These are phyloP conservation scores for Rhizopogon vulgaris DNA, from an alignment of 768 basidiomycete genomes.

Conservation along the genomic window DNA sequence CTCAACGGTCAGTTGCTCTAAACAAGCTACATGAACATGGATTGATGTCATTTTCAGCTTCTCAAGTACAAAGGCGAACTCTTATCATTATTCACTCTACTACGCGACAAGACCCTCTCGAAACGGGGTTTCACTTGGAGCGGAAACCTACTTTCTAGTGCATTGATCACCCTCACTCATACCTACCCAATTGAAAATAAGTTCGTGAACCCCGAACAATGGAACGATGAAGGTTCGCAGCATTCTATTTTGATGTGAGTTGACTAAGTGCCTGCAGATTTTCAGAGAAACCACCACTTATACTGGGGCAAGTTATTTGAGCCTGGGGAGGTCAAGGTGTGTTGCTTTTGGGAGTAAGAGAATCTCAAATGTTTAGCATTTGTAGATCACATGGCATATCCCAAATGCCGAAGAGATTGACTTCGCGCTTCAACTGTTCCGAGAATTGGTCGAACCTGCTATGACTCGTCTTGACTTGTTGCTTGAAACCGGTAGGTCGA, in stretches of 20 bases:
- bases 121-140: constrained; percentile 82
- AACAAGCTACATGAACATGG: not conserved
- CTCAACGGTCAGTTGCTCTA: constrained; percentile 26
- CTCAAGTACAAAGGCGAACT: constrained; percentile 59
- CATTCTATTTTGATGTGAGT: not conserved
- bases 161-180: constrained; percentile 69
- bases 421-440: constrained; percentile 67
- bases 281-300: constrained; percentile 60
- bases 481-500: constrained; percentile 42
- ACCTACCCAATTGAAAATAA: constrained; percentile 78
- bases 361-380: not conserved
- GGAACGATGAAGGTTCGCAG: constrained; percentile 58
- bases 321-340: constrained; percentile 62
- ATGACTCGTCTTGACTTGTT: constrained; percentile 50
- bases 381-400: constrained; percentile 71
- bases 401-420: constrained; percentile 66
- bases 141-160: constrained; percentile 68
- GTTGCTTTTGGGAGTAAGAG: constrained; percentile 7
- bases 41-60: constrained; percentile 34
- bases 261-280: constrained; percentile 38
- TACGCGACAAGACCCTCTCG: constrained; percentile 67
- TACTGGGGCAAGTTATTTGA: constrained; percentile 79
- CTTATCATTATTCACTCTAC: constrained; percentile 50
- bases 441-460: constrained; percentile 58
- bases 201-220: constrained; percentile 74